Conservation (phyloP, 352 stramenopile species). For the Thalassiosira allenii region DNA sequence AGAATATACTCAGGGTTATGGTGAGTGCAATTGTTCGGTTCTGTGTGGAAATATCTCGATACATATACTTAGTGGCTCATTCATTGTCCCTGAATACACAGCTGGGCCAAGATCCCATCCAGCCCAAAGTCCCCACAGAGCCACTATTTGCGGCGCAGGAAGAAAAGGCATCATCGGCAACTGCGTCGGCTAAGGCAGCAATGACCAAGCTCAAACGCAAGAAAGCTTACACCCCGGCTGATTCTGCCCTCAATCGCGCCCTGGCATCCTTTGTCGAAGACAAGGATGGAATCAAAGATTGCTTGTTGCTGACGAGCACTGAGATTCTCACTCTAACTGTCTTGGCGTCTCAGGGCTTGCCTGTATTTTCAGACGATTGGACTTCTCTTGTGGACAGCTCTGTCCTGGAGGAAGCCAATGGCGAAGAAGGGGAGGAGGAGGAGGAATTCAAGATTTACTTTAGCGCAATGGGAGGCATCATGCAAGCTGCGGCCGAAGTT, state of each 20-base stretch:
- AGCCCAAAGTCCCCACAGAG: constrained; percentile 46
- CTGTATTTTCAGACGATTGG: constrained; percentile 68
- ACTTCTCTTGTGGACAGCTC: constrained; percentile 33
- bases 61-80: too few species aligned
- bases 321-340: constrained; percentile 74
- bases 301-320: constrained; percentile 57
- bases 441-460: constrained; percentile 63
- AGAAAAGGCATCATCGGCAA: constrained; percentile 34
- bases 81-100: too few species aligned
- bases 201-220: constrained; percentile 63
- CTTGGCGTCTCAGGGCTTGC: constrained; percentile 67
- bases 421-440: constrained; percentile 24
- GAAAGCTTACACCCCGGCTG: constrained; percentile 49
- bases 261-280: constrained; percentile 41
- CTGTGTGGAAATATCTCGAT: too few species aligned
- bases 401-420: constrained; percentile 28
- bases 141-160: constrained; percentile 50
- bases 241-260: constrained; percentile 55
- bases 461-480: constrained; percentile 47
- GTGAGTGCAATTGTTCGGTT: too few species aligned
- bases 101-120: constrained; percentile 61
- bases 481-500: constrained; percentile 56
- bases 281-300: constrained; percentile 49
- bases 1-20: constrained; percentile 84
- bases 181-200: constrained; percentile 33